Base-by-base conservation (phyloP, 306 rosid species). In the Sphenostylis stenocarpa region DNA sequence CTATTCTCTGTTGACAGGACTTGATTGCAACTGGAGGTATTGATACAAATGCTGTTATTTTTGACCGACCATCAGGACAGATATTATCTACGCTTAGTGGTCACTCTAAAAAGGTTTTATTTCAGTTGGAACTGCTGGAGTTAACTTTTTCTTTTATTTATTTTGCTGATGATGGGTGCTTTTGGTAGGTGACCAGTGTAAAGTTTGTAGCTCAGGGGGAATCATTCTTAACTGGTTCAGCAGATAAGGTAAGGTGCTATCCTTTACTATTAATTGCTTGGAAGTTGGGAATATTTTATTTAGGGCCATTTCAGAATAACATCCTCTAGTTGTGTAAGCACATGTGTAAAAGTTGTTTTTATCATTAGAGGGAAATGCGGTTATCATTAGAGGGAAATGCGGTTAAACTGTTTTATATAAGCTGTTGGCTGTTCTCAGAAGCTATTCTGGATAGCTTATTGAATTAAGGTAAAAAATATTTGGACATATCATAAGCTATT, bases 11-110 rank as follows among this genome's bases (percentile, higher is more conserved):
- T 76, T 80, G 65, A 73, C 86, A 96, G 99, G 97, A 92, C 77
- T 44, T 96, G 21, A 85, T 96, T 84, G 97, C 96, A 45, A 96
- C 99, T 77, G 99, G 99, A 43, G 97, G 97, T 80, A 57, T 88
- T 67, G 99, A 96, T 86, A 82, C 94, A 58, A 96, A 96, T 87
- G 97, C 99, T 67, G 97, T 96, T 49, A 77, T 96, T 67, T 96
- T 96, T 84, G 93, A 90, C 81, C 90, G 97, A 31, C 83, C 97
- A 51, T 86, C 98, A 6, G 99, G 98, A 65, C 97, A 96, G 83
- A 91, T 96, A 82, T 81, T 92, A 83, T 89, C 99, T 61, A 91
- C 98, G 13, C 96, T 96, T 57, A 87, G 87, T 67, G 99, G 99
- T 65, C 99, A 96, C 84, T 87, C 94, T 3, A 96, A 92, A 87